phyloP scores from a whole-genome alignment of 768 basidiomycete species.

The Holtermannia corniformis region DNA sequence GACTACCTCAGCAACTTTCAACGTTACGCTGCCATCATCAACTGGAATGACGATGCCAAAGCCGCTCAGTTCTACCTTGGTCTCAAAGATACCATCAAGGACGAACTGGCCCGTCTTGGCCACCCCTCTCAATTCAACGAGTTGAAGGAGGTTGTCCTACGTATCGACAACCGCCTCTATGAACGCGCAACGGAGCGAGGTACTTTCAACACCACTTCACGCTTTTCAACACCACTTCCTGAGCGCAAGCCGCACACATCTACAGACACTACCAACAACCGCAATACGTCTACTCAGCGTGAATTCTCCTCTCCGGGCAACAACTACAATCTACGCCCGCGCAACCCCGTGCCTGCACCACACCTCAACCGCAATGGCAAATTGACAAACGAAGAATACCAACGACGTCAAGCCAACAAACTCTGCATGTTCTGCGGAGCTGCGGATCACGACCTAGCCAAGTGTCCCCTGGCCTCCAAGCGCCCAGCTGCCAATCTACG shows the following conservation, averaged over 20 bases:
- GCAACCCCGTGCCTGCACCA: background rate
- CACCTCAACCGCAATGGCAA: conserved; percentile 2
- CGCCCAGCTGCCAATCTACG: background rate
- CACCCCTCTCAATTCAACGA: conserved; percentile 4
- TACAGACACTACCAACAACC: no score
- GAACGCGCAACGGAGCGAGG: conserved; percentile 6
- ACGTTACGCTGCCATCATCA: no score
- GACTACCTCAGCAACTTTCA: no score
- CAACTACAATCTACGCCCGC: background rate
- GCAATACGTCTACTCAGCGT: background rate
- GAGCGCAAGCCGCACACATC: background rate
- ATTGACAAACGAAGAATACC: conserved; percentile 8
- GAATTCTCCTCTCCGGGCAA: background rate
- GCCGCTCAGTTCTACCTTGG: conserved; percentile 18
- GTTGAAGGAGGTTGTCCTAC: conserved; percentile 4
- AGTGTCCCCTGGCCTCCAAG: conserved; percentile 3
- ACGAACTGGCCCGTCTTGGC: conserved; percentile 7
- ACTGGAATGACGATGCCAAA: no score
- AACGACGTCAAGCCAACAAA: conserved; percentile 7
- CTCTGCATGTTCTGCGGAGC: conserved; percentile 12
- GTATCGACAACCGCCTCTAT: conserved; percentile 11
- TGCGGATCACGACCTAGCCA: conserved; percentile 1
- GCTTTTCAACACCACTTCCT: background rate
- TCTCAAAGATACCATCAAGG: conserved; percentile 13
- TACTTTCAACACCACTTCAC: background rate